Evolutionary conservation across 352 stramenopile genomes (phyloP).

Genomic region (Pythium aquatile): DNA sequence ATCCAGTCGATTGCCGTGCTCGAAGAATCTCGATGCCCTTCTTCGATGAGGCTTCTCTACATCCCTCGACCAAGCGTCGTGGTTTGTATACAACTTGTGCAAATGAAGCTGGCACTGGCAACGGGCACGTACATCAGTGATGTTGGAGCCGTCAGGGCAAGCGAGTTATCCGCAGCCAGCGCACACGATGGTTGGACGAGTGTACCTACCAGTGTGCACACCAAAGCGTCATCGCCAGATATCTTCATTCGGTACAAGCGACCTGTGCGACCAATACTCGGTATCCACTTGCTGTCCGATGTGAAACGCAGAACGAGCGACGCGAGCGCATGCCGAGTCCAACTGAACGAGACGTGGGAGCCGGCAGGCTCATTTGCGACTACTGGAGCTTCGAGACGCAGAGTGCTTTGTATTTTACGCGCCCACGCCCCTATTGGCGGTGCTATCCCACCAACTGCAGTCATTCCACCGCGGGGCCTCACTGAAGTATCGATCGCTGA

Average conservation of each 20-base stretch:
- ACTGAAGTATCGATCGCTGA: not conserved
- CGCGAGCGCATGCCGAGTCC: not conserved
- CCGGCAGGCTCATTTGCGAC: not conserved
- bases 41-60: slow-evolving; percentile 13
- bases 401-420: slow-evolving; percentile 7
- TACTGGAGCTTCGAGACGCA: not conserved
- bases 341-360: slow-evolving; percentile 16
- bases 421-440: not conserved
- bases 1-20: slow-evolving; percentile 17
- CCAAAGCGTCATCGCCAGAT: too few relatives aligned
- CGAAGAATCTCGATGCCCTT: slow-evolving; percentile 3
- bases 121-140: slow-evolving; percentile 26
- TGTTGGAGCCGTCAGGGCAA: not conserved
- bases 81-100: slow-evolving; percentile 11
- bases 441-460: not conserved
- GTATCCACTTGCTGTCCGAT: slow-evolving; percentile 2
- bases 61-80: slow-evolving; percentile 4
- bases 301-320: not conserved
- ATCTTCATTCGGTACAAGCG: slow-evolving; percentile 22
- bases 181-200: slow-evolving; percentile 3
- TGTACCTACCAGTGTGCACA: slow-evolving; percentile 7
- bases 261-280: slow-evolving; percentile 16
- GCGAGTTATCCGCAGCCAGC: not conserved
- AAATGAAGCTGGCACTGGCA: slow-evolving; percentile 7
- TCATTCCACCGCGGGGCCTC: not conserved